Evolutionary conservation across 768 basidiomycete species (phyloP), one percentile per base, ranked within the genome.

Genomic region (Auricularia sp.): DNA sequence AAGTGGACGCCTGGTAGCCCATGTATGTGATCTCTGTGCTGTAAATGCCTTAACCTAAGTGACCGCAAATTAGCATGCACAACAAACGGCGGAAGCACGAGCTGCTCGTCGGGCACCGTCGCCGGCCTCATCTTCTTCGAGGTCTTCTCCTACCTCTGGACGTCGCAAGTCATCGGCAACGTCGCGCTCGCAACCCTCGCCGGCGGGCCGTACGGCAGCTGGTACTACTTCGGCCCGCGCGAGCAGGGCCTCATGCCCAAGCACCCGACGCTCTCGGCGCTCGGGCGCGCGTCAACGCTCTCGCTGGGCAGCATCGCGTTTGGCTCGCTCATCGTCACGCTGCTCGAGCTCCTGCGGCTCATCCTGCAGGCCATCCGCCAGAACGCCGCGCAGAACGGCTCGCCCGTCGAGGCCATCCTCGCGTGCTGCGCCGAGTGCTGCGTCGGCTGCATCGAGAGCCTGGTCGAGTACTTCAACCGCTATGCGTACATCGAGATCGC

Each of bases 271-370:
- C 70, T 85, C 2, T 80, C 85, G 54, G 80, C 89, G 0, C 88
- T 94, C 68, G 81, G 82, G 24, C 83, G 91, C 35, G 88, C 89
- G 29, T 88, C 87, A 3, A 91, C 89, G 0, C 74, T 87, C 34
- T 92, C 90, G 0, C 80, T 94, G 37, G 92, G 90, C 7, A 91
- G 89, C 1, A 90, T 93, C 67, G 89, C 90, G 0, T 92, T 94
- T 71, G 90, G 90, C 14, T 89, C 86, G 14, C 77, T 94, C 69
- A 88, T 93, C 65, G 91, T 94, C 35, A 90, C 92, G 0, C 72
- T 93, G 37, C 75, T 94, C 51, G 91, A 93, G 66, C 71, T 91
- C 16, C 65, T 92, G 51, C 77, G 83, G 61, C 75, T 90, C 70
- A 69, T 91, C 54, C 72, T 93, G 34, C 81, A 82, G 62, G 77